Evolutionary conservation across 371 early-diverging fungal species (phyloP).

Genomic region (Neoconidiobolus thromboides): DNA sequence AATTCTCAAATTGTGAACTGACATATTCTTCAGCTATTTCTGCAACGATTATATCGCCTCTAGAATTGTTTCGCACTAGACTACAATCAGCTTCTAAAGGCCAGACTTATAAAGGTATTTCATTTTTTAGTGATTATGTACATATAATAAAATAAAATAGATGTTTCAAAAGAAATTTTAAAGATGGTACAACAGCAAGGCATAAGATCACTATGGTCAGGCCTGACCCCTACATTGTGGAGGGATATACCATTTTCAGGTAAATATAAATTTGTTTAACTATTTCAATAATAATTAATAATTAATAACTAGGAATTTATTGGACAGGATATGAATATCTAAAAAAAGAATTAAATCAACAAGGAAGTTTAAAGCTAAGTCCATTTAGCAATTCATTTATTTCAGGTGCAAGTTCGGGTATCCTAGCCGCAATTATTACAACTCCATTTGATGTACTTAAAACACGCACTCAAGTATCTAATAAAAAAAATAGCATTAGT

Average conservation of each 20-base stretch:
- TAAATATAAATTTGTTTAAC: conserved; percentile 4
- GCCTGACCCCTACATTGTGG: conserved; percentile 78
- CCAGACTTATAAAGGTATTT: conserved; percentile 22
- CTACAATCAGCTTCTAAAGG: conserved; percentile 46
- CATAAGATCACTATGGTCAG: conserved; percentile 53
- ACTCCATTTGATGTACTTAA: conserved; percentile 94
- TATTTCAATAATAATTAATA: background rate
- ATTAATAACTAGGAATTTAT: conserved; percentile 35
- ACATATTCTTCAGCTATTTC: conserved; percentile 29
- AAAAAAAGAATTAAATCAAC: conserved; percentile 12
- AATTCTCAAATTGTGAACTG: background rate
- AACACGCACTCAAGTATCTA: conserved; percentile 55
- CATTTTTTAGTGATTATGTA: background rate
- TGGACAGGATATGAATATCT: conserved; percentile 78
- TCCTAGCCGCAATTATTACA: conserved; percentile 70
- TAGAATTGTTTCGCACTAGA: conserved; percentile 77
- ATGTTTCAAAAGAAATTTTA: conserved; percentile 34
- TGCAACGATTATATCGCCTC: conserved; percentile 64
- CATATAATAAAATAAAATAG: conserved; percentile 9
- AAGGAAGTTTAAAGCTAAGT: conserved; percentile 7
- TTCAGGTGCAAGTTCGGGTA: conserved; percentile 56
- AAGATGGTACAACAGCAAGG: conserved; percentile 43
- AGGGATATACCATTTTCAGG: conserved; percentile 86
- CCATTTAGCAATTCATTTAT: conserved; percentile 23
- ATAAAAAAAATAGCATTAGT: conserved; percentile 7